Percentiles rank a stretch among this genome's conserved stretches.
Evolutionary conservation across 352 stramenopile species (phyloP).

Genomic region (Sclerospora graminicola): DNA sequence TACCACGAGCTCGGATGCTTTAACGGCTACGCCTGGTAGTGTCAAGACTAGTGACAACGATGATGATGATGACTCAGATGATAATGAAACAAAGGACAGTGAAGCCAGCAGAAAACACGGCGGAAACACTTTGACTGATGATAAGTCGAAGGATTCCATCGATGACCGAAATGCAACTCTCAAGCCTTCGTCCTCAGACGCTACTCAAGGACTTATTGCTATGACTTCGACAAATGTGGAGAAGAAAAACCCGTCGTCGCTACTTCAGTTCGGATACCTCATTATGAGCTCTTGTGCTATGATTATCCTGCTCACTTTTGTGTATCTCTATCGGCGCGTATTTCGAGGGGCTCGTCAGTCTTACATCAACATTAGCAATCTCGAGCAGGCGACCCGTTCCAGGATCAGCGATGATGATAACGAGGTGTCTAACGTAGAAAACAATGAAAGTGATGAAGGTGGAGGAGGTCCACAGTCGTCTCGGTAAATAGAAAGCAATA

Average conservation of each 20-base stretch:
- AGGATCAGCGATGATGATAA: conserved; percentile 17
- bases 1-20: no score
- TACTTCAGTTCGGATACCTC: conserved; percentile 52
- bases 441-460: conserved; percentile 28
- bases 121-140: conserved; percentile 18
- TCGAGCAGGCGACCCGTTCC: conserved; percentile 19
- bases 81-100: conserved; percentile 12
- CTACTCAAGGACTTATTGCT: conserved; percentile 7
- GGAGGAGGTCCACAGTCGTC: conserved; percentile 20
- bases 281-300: conserved; percentile 51
- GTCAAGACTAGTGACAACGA: not conserved
- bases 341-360: conserved; percentile 43
- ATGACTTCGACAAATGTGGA: conserved; percentile 16
- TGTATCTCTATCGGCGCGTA: conserved; percentile 61
- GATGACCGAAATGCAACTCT: not conserved
- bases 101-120: conserved; percentile 14
- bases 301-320: conserved; percentile 46
- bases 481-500: no score
- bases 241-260: conserved; percentile 16
- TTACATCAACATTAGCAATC: conserved; percentile 68
- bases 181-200: conserved; percentile 2
- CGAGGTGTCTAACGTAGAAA: conserved; percentile 21
- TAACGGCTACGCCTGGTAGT: no score
- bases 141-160: conserved; percentile 11
- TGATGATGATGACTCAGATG: conserved; percentile 11